Evolutionary conservation across 208 protist species (phyloP).

Genomic region (Strigomonas culicis): DNA sequence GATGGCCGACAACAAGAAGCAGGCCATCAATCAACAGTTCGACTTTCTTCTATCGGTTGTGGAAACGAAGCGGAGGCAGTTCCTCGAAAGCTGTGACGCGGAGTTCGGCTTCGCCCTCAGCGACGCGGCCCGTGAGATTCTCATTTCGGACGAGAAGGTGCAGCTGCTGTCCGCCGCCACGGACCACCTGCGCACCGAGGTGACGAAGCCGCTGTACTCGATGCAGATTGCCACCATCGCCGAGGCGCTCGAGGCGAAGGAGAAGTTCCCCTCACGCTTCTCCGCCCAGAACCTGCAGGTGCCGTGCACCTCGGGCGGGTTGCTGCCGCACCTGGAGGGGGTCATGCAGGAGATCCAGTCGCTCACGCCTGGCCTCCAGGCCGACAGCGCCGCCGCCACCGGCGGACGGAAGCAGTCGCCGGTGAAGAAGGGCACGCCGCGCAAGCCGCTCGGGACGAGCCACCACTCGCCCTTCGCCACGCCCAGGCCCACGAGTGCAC

Average conservation of each 20-base stretch:
- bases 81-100: constrained; percentile 67
- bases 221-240: constrained; percentile 88
- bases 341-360: constrained; percentile 64
- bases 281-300: constrained; percentile 45
- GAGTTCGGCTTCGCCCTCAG: constrained; percentile 64
- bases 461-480: not conserved
- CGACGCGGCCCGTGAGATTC: constrained; percentile 65
- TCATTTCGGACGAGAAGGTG: constrained; percentile 72
- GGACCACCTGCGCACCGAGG: constrained; percentile 59
- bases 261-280: constrained; percentile 46
- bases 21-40: constrained; percentile 73
- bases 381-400: too few relatives aligned
- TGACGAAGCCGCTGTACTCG: constrained; percentile 56
- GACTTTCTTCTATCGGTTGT: constrained; percentile 67
- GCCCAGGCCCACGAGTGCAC: not conserved
- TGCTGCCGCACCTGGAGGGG: constrained; percentile 64
- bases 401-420: too few relatives aligned
- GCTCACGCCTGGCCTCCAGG: too few relatives aligned
- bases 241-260: constrained; percentile 40
- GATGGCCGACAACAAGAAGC: constrained; percentile 57
- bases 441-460: not conserved
- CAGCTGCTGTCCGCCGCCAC: constrained; percentile 63
- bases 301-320: constrained; percentile 22
- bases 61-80: constrained; percentile 66
- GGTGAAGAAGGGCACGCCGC: too few relatives aligned